Evolutionary conservation across 805 yeast species (phyloP).

Genomic region (Monosporozyma solicola): DNA sequence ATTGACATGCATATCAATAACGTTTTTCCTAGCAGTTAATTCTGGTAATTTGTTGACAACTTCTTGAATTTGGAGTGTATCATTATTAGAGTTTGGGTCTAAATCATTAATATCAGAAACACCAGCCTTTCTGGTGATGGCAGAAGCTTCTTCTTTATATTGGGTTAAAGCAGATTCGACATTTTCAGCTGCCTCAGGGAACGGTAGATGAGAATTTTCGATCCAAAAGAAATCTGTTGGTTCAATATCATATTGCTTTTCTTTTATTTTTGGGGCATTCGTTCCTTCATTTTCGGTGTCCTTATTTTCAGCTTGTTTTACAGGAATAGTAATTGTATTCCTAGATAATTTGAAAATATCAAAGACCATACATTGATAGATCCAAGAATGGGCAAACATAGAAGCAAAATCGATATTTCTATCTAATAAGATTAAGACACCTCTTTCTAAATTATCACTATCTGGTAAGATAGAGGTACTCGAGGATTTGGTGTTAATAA

Average conservation of each 20-base stretch:
- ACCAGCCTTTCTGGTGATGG: constrained; percentile 66
- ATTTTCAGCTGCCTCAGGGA: constrained; percentile 98
- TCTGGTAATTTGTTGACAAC: constrained; percentile 92
- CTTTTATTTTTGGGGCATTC: constrained; percentile 42
- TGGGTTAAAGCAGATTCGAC: constrained; percentile 74
- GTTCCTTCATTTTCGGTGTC: constrained; percentile 35
- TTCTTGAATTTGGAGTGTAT: constrained; percentile 62
- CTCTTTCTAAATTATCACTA: constrained; percentile 40
- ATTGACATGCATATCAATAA: constrained; percentile 95
- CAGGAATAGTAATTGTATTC: constrained; percentile 64
- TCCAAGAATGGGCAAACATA: constrained; percentile 97
- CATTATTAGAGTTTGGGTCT: constrained; percentile 43
- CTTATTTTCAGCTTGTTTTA: constrained; percentile 16
- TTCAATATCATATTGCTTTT: constrained; percentile 74
- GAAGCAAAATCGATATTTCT: constrained; percentile 84
- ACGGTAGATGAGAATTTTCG: constrained; percentile 75
- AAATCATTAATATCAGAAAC: constrained; percentile 66
- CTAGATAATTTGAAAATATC: constrained; percentile 79
- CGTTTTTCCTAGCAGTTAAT: constrained; percentile 74
- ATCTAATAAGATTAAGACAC: constrained; percentile 76
- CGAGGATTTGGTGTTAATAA: constrained; percentile 48
- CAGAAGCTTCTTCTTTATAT: constrained; percentile 83
- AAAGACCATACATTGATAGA: constrained; percentile 90
- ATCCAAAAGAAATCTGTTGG: constrained; percentile 92
- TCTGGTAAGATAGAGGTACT: constrained; percentile 16